Conservation (phyloP, 805 yeast species). For the Candida pseudoglaebosa region DNA sequence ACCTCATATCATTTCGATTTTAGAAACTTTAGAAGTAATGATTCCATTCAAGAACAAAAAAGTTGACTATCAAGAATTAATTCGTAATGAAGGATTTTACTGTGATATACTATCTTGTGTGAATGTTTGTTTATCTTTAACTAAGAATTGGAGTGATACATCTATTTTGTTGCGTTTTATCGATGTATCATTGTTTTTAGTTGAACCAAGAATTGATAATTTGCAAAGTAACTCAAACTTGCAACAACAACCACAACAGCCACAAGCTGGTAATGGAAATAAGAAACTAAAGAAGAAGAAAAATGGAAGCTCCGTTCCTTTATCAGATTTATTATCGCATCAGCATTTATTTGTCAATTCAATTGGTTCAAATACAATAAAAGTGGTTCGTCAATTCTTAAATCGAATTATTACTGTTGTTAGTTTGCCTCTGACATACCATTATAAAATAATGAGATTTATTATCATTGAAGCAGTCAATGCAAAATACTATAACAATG, state of each 20-base stretch:
- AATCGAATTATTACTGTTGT: slow-evolving; percentile 44
- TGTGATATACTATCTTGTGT: slow-evolving; percentile 32
- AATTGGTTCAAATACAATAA: slow-evolving; percentile 35
- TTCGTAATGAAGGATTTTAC: slow-evolving; percentile 36
- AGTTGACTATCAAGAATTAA: slow-evolving; percentile 27
- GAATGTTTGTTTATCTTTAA: slow-evolving; percentile 27
- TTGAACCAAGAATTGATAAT: slow-evolving; percentile 31
- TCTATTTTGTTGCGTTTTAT: slow-evolving; percentile 52
- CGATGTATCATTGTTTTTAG: slow-evolving; percentile 48
- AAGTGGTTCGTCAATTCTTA: slow-evolving; percentile 44
- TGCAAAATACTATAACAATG: slow-evolving; percentile 20
- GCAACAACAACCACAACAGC: slow-evolving; percentile 2
- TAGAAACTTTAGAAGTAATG: slow-evolving; percentile 53
- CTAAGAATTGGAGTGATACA: slow-evolving; percentile 44
- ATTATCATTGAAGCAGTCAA: slow-evolving; percentile 32
- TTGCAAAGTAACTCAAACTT: slow-evolving; percentile 10
- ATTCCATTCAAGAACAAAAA: slow-evolving; percentile 48
- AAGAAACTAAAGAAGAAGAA: slow-evolving; percentile 42
- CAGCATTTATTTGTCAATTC: slow-evolving; percentile 48
- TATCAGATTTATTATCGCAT: slow-evolving; percentile 68
- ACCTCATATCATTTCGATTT: slow-evolving; percentile 48
- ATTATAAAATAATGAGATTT: slow-evolving; percentile 49
- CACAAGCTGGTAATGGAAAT: slow-evolving; percentile 9
- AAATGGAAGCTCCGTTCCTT: slow-evolving; percentile 41
- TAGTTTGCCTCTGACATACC: slow-evolving; percentile 57